phyloP scores from a whole-genome alignment of 2,329 filamentous ascomycete species.

The Venturiaceae sp. region DNA sequence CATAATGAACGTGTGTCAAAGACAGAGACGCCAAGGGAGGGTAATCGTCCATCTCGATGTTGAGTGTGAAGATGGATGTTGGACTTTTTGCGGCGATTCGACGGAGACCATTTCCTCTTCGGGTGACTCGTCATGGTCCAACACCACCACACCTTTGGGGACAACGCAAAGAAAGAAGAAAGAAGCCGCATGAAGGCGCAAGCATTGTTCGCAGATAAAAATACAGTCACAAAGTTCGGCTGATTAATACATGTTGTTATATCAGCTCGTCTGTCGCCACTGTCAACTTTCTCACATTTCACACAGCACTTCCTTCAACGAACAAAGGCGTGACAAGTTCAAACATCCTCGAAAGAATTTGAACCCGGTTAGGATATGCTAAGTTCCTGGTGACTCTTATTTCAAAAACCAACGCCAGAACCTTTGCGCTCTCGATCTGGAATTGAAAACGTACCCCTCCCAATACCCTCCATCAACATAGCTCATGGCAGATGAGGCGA shows the following conservation, averaged over 20 bases:
- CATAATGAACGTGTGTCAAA: slow-evolving; percentile 93
- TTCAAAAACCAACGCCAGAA: neutral
- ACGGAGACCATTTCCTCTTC: neutral
- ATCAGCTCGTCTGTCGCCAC: no score
- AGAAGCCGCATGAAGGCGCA: neutral
- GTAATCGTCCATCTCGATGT: slow-evolving; percentile 31
- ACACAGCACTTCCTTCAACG: no score
- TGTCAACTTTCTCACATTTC: no score
- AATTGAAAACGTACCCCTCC: neutral
- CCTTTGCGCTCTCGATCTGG: neutral
- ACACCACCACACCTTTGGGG: neutral
- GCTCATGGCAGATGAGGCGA: neutral
- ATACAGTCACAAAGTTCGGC: neutral
- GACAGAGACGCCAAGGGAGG: slow-evolving; percentile 76
- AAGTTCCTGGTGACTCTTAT: no score
- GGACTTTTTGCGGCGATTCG: neutral
- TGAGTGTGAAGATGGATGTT: neutral
- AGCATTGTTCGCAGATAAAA: no score
- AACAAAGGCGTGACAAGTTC: no score
- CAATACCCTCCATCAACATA: neutral
- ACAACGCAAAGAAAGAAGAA: neutral
- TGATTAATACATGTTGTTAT: no score
- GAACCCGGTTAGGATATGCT: no score
- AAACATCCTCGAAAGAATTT: neutral
- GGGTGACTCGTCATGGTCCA: neutral